Evolutionary conservation across 768 basidiomycete genomes (phyloP), one percentile per base, ranked within the genome.

Genomic region (Pulveroboletus frians): DNA sequence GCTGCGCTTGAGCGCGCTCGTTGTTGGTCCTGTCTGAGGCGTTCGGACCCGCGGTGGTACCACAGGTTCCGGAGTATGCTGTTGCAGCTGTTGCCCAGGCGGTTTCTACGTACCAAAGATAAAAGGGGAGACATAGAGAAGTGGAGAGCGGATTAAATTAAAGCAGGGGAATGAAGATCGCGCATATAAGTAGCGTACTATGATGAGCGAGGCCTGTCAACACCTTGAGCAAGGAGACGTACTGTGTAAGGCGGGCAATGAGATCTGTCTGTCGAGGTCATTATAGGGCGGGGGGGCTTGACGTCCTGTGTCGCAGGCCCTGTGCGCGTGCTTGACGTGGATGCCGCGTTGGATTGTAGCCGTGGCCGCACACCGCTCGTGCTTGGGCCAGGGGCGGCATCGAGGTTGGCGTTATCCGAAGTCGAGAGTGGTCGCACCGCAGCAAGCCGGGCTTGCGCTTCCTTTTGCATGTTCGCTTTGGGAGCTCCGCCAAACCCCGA

Each of bases 231-330:
- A 9, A 47, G 14, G 18, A 39, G 4, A 63, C 71, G 8, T 54
- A 79, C 79, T 65, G 71, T 62, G 20, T 73, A 76, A 42, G 73
- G 63, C 0, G 76, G 75, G 47, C 75, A 74, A 56, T 77, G 70
- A 55, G 76, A 81, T 2, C 76, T 77, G 23, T 78, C 78, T 50
- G 72, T 65, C 2, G 76, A 70, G 20, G 71, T 1, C 10, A 21
- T 15, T 11, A 5, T 5, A 11, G 44, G 39, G 3, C 39, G 40
- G 6, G 10, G 9, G 1, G 11, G 52, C 39, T 37, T 52, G 36
- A 34, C 1, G 4, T 47, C 47, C 9, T 41, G 51, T 4, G 14
- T 39, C 20, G 41, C 3, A 5, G 42, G 23, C 3, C 44, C 46
- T 37, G 40, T 6, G 9, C 29, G 27, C 9, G 30, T 13, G 7